Conservation (phyloP, 805 yeast genomes). For the Candida sanyiensis region DNA sequence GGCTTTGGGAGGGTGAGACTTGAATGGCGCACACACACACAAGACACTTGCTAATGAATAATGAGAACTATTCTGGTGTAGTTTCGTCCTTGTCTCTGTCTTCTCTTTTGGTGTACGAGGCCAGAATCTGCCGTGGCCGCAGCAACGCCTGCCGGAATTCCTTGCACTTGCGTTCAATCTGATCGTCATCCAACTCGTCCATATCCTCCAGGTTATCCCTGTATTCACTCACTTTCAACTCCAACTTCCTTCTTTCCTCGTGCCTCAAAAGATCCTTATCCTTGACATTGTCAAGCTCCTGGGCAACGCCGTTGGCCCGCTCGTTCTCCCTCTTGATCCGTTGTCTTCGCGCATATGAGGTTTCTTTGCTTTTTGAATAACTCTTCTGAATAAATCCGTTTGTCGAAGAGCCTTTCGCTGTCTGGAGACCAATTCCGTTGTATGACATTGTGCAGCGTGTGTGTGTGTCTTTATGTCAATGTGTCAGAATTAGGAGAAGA, state of each 20-base stretch:
- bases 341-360: conserved; percentile 36
- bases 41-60: conserved; percentile 7
- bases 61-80: neutral
- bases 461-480: neutral
- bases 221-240: conserved; percentile 41
- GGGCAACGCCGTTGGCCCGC: conserved; percentile 6
- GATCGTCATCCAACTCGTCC: conserved; percentile 31
- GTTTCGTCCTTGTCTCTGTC: conserved; percentile 7
- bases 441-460: conserved; percentile 43
- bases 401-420: conserved; percentile 58
- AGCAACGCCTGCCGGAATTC: conserved; percentile 24
- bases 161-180: conserved; percentile 29
- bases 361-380: conserved; percentile 26
- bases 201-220: conserved; percentile 49
- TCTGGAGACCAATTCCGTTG: conserved; percentile 51
- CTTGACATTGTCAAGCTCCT: conserved; percentile 9
- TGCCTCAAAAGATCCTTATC: conserved; percentile 20
- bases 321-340: conserved; percentile 14
- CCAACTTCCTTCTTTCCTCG: conserved; percentile 21
- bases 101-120: conserved; percentile 13
- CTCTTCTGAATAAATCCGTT: conserved; percentile 55
- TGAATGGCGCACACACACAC: neutral
- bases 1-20: neutral
- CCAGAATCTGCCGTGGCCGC: conserved; percentile 8
- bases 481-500: neutral